Conservation (phyloP, 2,329 filamentous ascomycete genomes). For the Mycosphaerella sp. region DNA sequence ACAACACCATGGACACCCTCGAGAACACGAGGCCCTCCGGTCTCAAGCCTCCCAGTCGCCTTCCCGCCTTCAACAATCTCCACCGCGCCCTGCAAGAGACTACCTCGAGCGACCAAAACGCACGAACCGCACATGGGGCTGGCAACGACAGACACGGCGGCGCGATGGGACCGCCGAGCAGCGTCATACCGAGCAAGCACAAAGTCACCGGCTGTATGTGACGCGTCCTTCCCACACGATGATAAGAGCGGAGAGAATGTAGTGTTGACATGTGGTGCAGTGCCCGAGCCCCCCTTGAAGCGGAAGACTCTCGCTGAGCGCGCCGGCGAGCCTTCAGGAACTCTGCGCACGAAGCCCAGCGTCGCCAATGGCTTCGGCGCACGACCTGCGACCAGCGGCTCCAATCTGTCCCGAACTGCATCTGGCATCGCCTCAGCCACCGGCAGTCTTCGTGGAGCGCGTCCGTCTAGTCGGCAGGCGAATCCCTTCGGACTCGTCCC, state of each 20-base stretch:
- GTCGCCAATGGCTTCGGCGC: conserved; percentile 19
- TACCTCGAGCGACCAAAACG: conserved; percentile 42
- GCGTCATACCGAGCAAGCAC: conserved; percentile 38
- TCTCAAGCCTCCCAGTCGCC: conserved; percentile 28
- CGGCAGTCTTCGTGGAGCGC: conserved; percentile 35
- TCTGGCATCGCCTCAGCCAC: conserved; percentile 32
- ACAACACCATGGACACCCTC: conserved; percentile 28
- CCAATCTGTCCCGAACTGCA: conserved; percentile 40
- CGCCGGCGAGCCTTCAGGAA: conserved; percentile 41
- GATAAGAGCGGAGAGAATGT: not conserved
- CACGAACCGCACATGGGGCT: conserved; percentile 34
- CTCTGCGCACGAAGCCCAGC: conserved; percentile 20
- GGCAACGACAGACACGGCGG: conserved; percentile 7
- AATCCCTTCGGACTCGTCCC: conserved; percentile 28
- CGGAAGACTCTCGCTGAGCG: conserved; percentile 47
- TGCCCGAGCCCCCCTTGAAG: conserved; percentile 45
- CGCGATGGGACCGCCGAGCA: conserved; percentile 13
- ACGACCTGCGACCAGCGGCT: conserved; percentile 15
- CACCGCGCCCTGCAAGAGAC: conserved; percentile 26
- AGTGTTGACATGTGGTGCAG: conserved; percentile 24
- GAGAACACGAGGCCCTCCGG: conserved; percentile 32
- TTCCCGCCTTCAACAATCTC: conserved; percentile 23
- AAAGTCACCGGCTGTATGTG: conserved; percentile 45
- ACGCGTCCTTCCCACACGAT: not conserved
- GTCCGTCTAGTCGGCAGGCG: conserved; percentile 40